A percentile compares a stretch with the other conserved stretches of the same genome.
phyloP scores from a whole-genome alignment of 495 filamentous ascomycete genomes.

The Geopyxis carbonaria region DNA sequence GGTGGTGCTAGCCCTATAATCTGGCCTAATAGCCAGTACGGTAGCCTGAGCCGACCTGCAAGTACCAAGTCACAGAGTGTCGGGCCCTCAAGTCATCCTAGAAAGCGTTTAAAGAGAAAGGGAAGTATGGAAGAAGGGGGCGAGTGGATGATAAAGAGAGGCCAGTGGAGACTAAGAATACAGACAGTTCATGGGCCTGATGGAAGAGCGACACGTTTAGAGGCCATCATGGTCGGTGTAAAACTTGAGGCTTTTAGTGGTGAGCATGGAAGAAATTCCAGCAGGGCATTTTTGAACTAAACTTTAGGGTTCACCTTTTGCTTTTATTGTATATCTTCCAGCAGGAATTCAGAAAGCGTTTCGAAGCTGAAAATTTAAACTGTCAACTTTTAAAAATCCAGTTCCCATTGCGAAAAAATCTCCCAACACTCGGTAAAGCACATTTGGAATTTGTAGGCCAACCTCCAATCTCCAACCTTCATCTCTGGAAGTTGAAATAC shows the following conservation, averaged over 20 bases:
- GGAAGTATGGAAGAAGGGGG: conserved; percentile 25
- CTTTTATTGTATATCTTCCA: no score
- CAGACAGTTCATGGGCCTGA: conserved; percentile 30
- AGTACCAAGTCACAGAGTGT: not conserved
- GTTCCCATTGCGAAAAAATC: no score
- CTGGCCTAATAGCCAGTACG: conserved; percentile 1
- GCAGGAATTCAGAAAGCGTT: no score
- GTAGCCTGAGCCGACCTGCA: not conserved
- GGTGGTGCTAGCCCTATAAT: conserved; percentile 4
- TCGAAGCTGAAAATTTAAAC: no score
- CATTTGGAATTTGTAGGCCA: no score
- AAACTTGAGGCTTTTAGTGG: conserved; percentile 61
- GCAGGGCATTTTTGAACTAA: conserved; percentile 45
- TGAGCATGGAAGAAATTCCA: conserved; percentile 50
- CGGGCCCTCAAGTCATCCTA: conserved; percentile 12
- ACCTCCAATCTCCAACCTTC: no score
- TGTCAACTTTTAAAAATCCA: no score
- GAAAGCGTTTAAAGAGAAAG: conserved; percentile 36
- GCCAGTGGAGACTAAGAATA: conserved; percentile 67
- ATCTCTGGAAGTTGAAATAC: no score
- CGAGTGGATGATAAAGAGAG: conserved; percentile 54
- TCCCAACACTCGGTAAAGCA: no score
- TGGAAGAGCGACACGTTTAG: conserved; percentile 33
- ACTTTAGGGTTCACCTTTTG: conserved; percentile 1
- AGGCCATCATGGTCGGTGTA: conserved; percentile 57